Percentiles rank a stretch among this genome's conserved stretches.
Conservation (phyloP, 441 rosid species). For the Syzygium syzygioides region DNA sequence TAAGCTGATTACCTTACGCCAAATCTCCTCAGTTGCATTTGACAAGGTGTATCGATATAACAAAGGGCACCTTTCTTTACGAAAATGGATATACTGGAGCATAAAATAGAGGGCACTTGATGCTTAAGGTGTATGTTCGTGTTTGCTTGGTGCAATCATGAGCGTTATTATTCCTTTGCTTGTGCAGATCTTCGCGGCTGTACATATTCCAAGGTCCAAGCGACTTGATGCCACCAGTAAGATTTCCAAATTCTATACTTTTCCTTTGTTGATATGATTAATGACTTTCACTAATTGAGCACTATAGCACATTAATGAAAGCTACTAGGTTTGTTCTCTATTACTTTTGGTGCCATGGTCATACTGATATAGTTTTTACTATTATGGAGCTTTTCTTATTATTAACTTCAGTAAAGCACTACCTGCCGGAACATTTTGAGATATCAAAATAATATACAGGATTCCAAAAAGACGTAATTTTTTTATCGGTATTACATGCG, state of each 20-base stretch:
- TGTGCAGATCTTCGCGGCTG: slow-evolving; percentile 69
- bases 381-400: background rate
- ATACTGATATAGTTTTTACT: background rate
- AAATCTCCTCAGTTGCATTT: background rate
- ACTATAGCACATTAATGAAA: background rate
- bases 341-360: background rate
- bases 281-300: background rate
- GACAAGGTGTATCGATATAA: background rate
- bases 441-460: background rate
- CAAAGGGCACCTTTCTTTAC: background rate
- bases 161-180: background rate
- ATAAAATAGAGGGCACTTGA: background rate
- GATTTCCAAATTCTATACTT: slow-evolving; percentile 5
- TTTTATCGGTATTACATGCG: background rate
- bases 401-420: background rate
- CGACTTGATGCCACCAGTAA: slow-evolving; percentile 87
- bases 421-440: background rate
- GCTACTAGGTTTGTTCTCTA: background rate
- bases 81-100: background rate
- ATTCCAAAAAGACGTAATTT: background rate
- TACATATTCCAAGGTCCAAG: slow-evolving; percentile 95
- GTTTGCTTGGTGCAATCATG: background rate
- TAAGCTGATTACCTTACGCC: background rate
- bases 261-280: background rate
- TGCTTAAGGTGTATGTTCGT: background rate